Conservation (phyloP, 768 basidiomycete species). For the Lactarius tabidus region DNA sequence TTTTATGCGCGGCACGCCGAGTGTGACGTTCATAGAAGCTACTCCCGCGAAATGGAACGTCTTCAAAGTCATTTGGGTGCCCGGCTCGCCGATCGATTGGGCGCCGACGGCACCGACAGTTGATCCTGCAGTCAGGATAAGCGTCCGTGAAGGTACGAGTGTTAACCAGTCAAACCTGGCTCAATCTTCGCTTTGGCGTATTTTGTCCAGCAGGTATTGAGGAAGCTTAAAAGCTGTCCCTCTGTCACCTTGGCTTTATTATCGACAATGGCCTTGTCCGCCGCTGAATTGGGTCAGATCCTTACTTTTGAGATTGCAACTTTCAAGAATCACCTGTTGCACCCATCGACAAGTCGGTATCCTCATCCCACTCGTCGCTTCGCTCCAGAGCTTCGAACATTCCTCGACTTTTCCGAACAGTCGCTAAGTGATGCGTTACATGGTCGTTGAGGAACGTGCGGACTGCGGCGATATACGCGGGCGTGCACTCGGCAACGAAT, state of each 20-base stretch:
- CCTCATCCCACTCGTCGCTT: conserved; percentile 70
- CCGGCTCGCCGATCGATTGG: conserved; percentile 98
- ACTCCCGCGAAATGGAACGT: conserved; percentile 99
- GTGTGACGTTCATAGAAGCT: conserved; percentile 98
- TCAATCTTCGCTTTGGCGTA: conserved; percentile 96
- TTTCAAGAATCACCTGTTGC: conserved; percentile 50
- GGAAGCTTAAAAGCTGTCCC: conserved; percentile 70
- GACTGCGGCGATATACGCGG: conserved; percentile 64
- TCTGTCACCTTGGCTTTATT: conserved; percentile 89
- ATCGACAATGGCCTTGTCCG: conserved; percentile 73
- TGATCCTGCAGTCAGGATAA: conserved; percentile 54
- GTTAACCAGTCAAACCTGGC: conserved; percentile 53
- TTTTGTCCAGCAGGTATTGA: conserved; percentile 85
- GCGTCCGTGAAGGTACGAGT: background rate
- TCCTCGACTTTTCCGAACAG: conserved; percentile 63
- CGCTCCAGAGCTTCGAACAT: conserved; percentile 81
- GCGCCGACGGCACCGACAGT: conserved; percentile 98
- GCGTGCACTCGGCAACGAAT: conserved; percentile 68
- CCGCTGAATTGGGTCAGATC: conserved; percentile 37
- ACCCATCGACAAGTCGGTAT: conserved; percentile 72
- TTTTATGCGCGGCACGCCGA: conserved; percentile 99
- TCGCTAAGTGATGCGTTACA: conserved; percentile 63
- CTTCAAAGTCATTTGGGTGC: conserved; percentile 99
- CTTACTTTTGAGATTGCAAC: background rate
- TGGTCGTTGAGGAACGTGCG: conserved; percentile 65